phyloP scores from a whole-genome alignment of 345 rosid genomes.

The Brassica carinata region DNA sequence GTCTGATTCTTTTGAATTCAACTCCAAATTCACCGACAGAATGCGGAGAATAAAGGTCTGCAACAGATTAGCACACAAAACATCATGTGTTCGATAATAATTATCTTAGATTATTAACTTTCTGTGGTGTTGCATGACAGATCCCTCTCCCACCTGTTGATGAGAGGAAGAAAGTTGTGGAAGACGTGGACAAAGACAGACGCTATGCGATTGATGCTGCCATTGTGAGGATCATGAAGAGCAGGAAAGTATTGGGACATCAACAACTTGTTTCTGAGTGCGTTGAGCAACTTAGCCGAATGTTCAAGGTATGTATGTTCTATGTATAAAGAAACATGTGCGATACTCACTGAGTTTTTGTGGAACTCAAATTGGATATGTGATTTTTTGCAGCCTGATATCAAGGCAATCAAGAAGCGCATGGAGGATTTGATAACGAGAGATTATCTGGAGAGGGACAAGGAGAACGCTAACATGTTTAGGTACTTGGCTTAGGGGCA shows the following conservation, averaged over 20 bases:
- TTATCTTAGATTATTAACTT: background rate
- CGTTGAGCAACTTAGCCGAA: constrained; percentile 89
- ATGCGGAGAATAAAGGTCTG: constrained; percentile 95
- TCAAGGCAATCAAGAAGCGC: constrained; percentile 91
- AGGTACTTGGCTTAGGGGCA: constrained; percentile 68
- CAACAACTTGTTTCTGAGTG: constrained; percentile 89
- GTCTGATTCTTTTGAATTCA: constrained; percentile 66
- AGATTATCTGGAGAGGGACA: constrained; percentile 91
- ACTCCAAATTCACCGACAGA: constrained; percentile 76
- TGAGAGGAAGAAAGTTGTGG: constrained; percentile 91
- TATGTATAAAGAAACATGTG: too few species aligned
- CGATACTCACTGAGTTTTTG: background rate
- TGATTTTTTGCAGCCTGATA: constrained; percentile 73
- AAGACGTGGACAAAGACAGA: constrained; percentile 92
- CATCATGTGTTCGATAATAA: background rate
- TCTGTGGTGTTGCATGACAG: constrained; percentile 41
- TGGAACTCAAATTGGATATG: background rate
- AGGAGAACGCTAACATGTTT: constrained; percentile 69
- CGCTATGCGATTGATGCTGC: constrained; percentile 97
- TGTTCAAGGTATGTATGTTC: constrained; percentile 66
- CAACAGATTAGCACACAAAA: background rate
- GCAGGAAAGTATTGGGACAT: constrained; percentile 79
- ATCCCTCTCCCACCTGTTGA: constrained; percentile 93
- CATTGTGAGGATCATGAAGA: constrained; percentile 96
- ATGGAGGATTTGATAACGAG: constrained; percentile 89